phyloP scores from a whole-genome alignment of 805 yeast genomes.

The Crinitomyces ghanaensis region DNA sequence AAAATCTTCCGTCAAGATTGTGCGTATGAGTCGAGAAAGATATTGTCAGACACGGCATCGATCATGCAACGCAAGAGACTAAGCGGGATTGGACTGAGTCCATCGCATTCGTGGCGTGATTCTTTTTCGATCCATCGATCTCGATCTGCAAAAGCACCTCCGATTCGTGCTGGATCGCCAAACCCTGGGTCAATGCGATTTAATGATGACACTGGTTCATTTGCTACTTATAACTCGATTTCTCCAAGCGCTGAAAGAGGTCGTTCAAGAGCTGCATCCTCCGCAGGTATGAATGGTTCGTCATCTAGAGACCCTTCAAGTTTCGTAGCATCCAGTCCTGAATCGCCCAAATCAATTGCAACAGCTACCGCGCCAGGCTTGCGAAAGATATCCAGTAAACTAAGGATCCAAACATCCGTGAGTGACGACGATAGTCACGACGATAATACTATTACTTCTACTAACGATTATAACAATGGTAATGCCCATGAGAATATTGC shows the following conservation, averaged over 20 bases:
- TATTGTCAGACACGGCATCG: constrained; percentile 7
- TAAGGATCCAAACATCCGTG: no score
- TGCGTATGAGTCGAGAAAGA: constrained; percentile 32
- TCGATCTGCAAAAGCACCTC: not conserved
- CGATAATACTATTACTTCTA: no score
- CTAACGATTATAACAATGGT: no score
- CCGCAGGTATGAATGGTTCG: constrained; percentile 1
- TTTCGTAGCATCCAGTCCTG: no score
- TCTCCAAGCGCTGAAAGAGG: constrained; percentile 2
- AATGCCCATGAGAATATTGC: no score
- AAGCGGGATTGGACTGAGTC: constrained; percentile 14
- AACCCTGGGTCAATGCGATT: no score
- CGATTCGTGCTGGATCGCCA: constrained; percentile 8
- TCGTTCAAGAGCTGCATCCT: not conserved
- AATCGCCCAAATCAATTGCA: no score
- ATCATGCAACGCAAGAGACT: constrained; percentile 13
- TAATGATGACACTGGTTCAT: no score
- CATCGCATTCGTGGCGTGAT: constrained; percentile 13
- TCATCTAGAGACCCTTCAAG: constrained; percentile 1
- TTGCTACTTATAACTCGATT: not conserved
- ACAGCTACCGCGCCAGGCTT: no score
- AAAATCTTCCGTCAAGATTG: constrained; percentile 74
- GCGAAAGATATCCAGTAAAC: no score
- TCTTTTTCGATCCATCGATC: constrained; percentile 10
- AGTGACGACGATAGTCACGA: no score